Evolutionary conservation across 2,329 filamentous ascomycete species (phyloP).

Genomic region (Grosmannia clavigera): DNA sequence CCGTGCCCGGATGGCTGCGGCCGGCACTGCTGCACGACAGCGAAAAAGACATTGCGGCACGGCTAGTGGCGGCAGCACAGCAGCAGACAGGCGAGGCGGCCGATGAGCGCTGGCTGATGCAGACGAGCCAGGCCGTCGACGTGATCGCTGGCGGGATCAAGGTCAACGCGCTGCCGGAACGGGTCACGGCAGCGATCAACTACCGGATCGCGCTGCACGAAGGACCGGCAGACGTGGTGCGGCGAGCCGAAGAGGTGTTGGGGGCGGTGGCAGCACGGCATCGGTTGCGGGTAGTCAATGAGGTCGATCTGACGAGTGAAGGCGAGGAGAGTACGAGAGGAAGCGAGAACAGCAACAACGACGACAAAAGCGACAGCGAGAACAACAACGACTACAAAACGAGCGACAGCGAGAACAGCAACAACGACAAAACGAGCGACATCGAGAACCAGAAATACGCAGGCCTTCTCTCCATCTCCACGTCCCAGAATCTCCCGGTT

Average conservation of each 20-base stretch:
- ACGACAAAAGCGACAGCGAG: constrained; percentile 15
- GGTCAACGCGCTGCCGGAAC: constrained; percentile 54
- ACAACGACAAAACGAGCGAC: constrained; percentile 19
- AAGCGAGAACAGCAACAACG: constrained; percentile 13
- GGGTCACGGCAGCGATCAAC: constrained; percentile 43
- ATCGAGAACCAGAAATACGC: constrained; percentile 20
- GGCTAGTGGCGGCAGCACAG: constrained; percentile 25
- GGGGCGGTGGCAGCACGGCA: constrained; percentile 38
- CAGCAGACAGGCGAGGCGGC: constrained; percentile 28
- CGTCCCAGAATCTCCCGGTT: constrained; percentile 19
- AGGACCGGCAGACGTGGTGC: constrained; percentile 32
- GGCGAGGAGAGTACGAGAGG: constrained; percentile 15
- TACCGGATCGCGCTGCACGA: constrained; percentile 46
- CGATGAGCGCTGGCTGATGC: constrained; percentile 37
- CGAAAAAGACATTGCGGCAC: not conserved
- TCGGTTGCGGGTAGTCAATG: constrained; percentile 40
- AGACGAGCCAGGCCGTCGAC: constrained; percentile 49
- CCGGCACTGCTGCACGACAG: constrained; percentile 18
- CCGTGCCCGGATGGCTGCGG: constrained; percentile 27
- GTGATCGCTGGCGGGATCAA: constrained; percentile 51
- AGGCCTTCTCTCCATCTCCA: constrained; percentile 23
- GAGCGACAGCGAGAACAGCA: constrained; percentile 19
- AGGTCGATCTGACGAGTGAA: constrained; percentile 19
- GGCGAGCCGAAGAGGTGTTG: constrained; percentile 36
- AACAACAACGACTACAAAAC: constrained; percentile 19